phyloP scores from a whole-genome alignment of 1,139 yeast genomes.

The Diutina mesorugosa region DNA sequence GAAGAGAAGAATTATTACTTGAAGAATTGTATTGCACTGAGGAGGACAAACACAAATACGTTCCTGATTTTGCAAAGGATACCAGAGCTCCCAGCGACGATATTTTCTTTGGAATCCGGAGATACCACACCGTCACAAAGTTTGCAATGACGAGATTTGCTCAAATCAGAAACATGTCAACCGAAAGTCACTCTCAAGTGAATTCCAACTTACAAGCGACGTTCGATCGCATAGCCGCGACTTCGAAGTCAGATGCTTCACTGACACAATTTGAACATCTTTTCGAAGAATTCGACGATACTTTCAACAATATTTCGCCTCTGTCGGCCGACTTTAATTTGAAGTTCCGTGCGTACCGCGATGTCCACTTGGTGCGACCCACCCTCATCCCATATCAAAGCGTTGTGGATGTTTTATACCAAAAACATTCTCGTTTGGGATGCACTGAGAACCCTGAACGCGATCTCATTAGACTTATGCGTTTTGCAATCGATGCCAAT shows the following conservation, averaged over 20 bases:
- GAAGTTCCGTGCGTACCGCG: background rate
- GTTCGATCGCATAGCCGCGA: background rate
- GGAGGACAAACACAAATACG: conserved; percentile 22
- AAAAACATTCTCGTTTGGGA: background rate
- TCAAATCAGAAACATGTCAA: background rate
- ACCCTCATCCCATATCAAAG: background rate
- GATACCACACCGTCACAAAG: conserved; percentile 23
- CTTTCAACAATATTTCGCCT: background rate
- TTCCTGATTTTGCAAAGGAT: conserved; percentile 3
- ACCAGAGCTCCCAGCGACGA: conserved; percentile 18
- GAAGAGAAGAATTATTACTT: conserved; percentile 55
- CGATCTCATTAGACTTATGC: background rate
- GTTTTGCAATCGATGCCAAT: background rate
- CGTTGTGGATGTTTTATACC: background rate
- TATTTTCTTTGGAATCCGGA: conserved; percentile 35
- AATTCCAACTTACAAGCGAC: background rate
- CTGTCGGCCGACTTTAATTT: background rate
- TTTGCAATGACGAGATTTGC: background rate
- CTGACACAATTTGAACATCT: background rate
- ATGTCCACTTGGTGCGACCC: background rate
- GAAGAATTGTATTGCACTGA: conserved; percentile 55
- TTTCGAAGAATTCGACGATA: background rate
- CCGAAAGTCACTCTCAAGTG: background rate
- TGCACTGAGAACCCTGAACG: background rate
- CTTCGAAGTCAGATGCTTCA: background rate